Conservation (phyloP, 2,329 filamentous ascomycete genomes). For the Colletotrichum shisoi region DNA sequence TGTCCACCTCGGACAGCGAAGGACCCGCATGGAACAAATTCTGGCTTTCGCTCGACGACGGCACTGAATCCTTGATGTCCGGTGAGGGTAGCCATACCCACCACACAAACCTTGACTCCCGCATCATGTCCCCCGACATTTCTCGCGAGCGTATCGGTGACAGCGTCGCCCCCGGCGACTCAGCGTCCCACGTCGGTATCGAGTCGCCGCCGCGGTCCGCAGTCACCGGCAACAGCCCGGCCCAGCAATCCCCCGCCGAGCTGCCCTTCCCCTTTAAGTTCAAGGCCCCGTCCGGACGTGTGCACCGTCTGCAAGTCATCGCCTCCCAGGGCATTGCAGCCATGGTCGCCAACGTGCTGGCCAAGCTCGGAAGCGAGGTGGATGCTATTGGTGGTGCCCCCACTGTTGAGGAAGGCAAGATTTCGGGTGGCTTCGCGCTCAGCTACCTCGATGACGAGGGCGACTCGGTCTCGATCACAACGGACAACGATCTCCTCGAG, state of each 20-base stretch:
- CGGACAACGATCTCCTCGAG: slow-evolving; percentile 90
- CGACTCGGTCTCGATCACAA: slow-evolving; percentile 95
- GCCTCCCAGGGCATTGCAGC: slow-evolving; percentile 81
- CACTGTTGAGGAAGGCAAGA: slow-evolving; percentile 77
- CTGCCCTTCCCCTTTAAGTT: slow-evolving; percentile 97
- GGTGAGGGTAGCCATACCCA: slow-evolving; percentile 80
- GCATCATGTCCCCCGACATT: slow-evolving; percentile 82
- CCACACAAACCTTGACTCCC: slow-evolving; percentile 69
- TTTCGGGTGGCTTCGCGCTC: slow-evolving; percentile 84
- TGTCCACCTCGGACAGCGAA: slow-evolving; percentile 86
- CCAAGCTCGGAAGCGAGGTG: slow-evolving; percentile 85
- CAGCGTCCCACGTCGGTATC: slow-evolving; percentile 87
- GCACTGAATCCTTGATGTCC: slow-evolving; percentile 95
- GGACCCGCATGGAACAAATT: slow-evolving; percentile 99
- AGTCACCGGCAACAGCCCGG: slow-evolving; percentile 58
- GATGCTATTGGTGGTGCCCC: slow-evolving; percentile 85
- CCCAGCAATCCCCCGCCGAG: slow-evolving; percentile 70
- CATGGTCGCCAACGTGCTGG: slow-evolving; percentile 77
- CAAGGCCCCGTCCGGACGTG: slow-evolving; percentile 93
- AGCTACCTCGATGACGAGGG: slow-evolving; percentile 98
- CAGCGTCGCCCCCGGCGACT: slow-evolving; percentile 91
- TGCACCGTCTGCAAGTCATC: slow-evolving; percentile 87
- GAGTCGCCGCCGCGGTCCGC: slow-evolving; percentile 77
- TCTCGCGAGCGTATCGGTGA: slow-evolving; percentile 75
- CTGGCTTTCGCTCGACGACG: slow-evolving; percentile 94